Conservation (phyloP, 1,284 basidiomycete genomes). For the Ustilago curta region DNA sequence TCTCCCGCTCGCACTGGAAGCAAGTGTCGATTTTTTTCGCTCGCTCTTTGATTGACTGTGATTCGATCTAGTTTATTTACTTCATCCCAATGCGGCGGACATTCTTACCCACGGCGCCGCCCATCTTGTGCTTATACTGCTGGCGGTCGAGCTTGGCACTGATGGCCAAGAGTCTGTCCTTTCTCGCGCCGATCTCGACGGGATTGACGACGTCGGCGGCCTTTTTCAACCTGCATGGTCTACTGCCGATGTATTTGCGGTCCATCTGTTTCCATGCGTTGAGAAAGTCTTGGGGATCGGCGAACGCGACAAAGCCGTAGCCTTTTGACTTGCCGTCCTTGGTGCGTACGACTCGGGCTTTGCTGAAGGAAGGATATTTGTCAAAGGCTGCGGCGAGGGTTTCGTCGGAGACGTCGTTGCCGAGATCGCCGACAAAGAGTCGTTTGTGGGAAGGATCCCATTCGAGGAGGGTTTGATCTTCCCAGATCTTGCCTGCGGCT, state of each 20-base stretch:
- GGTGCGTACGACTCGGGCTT: conserved; percentile 94
- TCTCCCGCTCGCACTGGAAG: no score
- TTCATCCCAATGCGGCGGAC: conserved; percentile 44
- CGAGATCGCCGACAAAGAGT: conserved; percentile 96
- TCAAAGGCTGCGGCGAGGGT: conserved; percentile 88
- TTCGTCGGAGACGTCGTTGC: conserved; percentile 97
- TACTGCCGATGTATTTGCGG: conserved; percentile 74
- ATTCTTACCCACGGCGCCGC: conserved; percentile 63
- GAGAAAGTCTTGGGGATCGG: conserved; percentile 97
- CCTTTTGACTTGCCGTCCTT: conserved; percentile 83
- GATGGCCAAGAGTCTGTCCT: conserved; percentile 63
- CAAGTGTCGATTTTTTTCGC: no score
- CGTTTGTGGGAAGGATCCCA: conserved; percentile 99
- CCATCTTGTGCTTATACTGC: conserved; percentile 61
- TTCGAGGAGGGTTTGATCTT: conserved; percentile 94
- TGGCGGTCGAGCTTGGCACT: conserved; percentile 58
- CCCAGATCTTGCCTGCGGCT: conserved; percentile 95
- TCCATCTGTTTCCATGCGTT: conserved; percentile 99
- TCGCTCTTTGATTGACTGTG: not conserved
- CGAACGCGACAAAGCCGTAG: conserved; percentile 96
- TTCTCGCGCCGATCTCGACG: conserved; percentile 63
- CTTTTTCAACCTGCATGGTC: conserved; percentile 67
- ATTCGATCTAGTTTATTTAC: no score
- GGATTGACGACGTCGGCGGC: conserved; percentile 60
- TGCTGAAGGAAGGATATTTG: conserved; percentile 90